Conservation (phyloP, 768 basidiomycete genomes). For the Kwoniella shandongensis region DNA sequence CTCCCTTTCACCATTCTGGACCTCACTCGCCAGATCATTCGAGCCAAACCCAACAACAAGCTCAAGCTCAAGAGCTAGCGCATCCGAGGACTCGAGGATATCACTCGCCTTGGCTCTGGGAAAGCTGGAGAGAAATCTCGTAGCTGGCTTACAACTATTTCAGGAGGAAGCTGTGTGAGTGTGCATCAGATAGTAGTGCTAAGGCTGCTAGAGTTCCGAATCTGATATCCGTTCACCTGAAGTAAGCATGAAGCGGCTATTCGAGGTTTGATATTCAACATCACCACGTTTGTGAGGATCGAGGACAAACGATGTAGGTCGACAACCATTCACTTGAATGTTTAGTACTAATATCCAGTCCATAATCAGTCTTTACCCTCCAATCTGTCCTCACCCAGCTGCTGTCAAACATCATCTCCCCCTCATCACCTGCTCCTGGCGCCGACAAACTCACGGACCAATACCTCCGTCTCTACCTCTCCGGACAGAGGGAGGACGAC, state of each 20-base stretch:
- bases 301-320: conserved; percentile 64
- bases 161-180: conserved; percentile 73
- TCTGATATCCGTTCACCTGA: not conserved
- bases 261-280: conserved; percentile 65
- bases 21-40: conserved; percentile 13
- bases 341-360: conserved; percentile 4
- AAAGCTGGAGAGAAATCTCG: conserved; percentile 79
- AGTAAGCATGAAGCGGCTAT: conserved; percentile 65
- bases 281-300: conserved; percentile 73
- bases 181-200: conserved; percentile 8
- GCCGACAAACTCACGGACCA: conserved; percentile 64
- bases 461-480: conserved; percentile 60
- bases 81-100: conserved; percentile 27
- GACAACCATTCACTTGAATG: not conserved
- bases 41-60: conserved; percentile 3
- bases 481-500: conserved; percentile 65
- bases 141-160: conserved; percentile 71
- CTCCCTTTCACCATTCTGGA: conserved; percentile 17
- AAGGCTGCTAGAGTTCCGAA: too few species aligned
- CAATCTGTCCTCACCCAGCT: conserved; percentile 73
- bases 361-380: conserved; percentile 65
- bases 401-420: conserved; percentile 79
- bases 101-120: conserved; percentile 56
- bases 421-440: conserved; percentile 62
- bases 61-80: not conserved